Evolutionary conservation across 2,329 filamentous ascomycete species (phyloP).

Genomic region (Sarocladium strictum): DNA sequence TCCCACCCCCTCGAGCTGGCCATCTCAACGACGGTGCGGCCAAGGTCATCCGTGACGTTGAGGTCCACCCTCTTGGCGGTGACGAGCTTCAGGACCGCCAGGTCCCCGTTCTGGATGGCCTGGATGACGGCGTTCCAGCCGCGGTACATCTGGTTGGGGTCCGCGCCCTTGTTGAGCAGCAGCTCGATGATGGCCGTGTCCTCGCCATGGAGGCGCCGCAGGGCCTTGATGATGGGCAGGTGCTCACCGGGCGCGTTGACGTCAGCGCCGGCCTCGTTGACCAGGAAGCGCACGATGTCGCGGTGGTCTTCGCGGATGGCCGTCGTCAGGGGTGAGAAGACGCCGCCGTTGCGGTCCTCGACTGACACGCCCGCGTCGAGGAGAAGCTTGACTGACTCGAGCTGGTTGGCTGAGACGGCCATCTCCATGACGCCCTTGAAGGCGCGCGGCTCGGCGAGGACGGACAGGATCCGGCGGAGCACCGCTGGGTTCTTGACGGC

Average conservation of each 20-base stretch:
- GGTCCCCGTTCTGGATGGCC: slow-evolving; percentile 58
- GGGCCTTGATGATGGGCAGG: slow-evolving; percentile 63
- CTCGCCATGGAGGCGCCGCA: slow-evolving; percentile 49
- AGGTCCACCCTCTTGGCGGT: slow-evolving; percentile 45
- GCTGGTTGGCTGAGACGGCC: slow-evolving; percentile 60
- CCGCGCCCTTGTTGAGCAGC: slow-evolving; percentile 56
- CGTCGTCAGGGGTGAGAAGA: slow-evolving; percentile 64
- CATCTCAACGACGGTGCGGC: slow-evolving; percentile 50
- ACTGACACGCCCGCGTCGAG: slow-evolving; percentile 59
- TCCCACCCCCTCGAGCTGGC: slow-evolving; percentile 52
- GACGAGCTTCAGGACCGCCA: slow-evolving; percentile 45
- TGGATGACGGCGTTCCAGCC: slow-evolving; percentile 63
- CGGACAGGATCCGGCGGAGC: slow-evolving; percentile 51
- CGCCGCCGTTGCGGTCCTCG: slow-evolving; percentile 66
- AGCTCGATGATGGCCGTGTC: slow-evolving; percentile 57
- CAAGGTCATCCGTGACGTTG: slow-evolving; percentile 46
- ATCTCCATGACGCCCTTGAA: slow-evolving; percentile 64
- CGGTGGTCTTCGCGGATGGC: slow-evolving; percentile 58
- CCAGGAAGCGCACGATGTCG: slow-evolving; percentile 55
- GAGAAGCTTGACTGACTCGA: slow-evolving; percentile 61
- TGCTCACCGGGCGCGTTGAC: slow-evolving; percentile 65
- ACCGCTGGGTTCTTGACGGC: slow-evolving; percentile 56
- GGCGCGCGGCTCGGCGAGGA: slow-evolving; percentile 51
- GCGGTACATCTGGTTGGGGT: slow-evolving; percentile 62
- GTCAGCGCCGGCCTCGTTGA: slow-evolving; percentile 57